phyloP scores from a whole-genome alignment of 768 basidiomycete species.

The Xerocomellus chrysenteron region DNA sequence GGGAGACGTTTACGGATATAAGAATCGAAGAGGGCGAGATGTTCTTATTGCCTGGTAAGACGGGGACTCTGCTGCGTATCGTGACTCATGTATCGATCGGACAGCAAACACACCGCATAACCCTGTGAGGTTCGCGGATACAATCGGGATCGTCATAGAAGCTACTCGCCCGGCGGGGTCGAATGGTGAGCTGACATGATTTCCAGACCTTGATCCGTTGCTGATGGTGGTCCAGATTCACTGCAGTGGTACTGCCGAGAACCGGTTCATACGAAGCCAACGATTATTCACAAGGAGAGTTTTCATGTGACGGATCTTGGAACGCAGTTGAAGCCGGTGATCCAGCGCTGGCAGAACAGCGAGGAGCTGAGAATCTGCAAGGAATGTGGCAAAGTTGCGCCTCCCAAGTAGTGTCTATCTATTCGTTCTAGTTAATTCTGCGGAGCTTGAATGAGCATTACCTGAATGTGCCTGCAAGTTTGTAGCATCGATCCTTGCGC shows the following conservation, averaged over 20 bases:
- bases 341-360: slow-evolving; percentile 76
- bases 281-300: slow-evolving; percentile 72
- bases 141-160: slow-evolving; percentile 90
- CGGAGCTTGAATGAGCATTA: slow-evolving; percentile 19
- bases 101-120: slow-evolving; percentile 95
- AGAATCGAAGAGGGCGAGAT: slow-evolving; percentile 93
- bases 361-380: slow-evolving; percentile 66
- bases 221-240: slow-evolving; percentile 55
- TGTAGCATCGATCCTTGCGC: background rate
- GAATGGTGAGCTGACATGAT: slow-evolving; percentile 51
- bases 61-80: background rate
- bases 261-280: slow-evolving; percentile 56
- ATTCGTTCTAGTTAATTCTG: background rate
- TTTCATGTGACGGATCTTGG: slow-evolving; percentile 92
- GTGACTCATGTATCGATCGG: background rate
- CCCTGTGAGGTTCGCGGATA: slow-evolving; percentile 86
- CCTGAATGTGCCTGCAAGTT: background rate
- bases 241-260: slow-evolving; percentile 91
- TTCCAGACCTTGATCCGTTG: background rate
- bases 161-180: slow-evolving; percentile 74
- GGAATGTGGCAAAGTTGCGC: slow-evolving; percentile 63
- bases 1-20: slow-evolving; percentile 78
- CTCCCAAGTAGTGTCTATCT: background rate
- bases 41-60: slow-evolving; percentile 88
- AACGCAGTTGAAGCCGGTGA: slow-evolving; percentile 89